Evolutionary conservation across 345 rosid species (phyloP).

Genomic region (Boechera retrofracta): DNA sequence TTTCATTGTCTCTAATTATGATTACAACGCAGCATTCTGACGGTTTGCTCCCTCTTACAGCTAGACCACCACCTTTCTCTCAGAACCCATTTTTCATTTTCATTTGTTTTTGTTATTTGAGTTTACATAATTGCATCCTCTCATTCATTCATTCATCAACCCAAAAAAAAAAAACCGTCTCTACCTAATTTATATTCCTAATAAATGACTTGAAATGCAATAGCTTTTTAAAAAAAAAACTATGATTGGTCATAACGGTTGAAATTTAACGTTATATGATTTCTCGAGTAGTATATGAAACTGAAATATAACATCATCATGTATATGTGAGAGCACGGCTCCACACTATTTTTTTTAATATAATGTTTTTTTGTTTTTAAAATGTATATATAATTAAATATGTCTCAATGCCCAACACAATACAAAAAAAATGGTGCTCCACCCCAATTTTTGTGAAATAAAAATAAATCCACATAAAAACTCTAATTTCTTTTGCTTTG

Average conservation of each 20-base stretch:
- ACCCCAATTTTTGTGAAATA: too few species aligned
- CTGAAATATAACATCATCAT: neutral
- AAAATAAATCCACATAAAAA: too few species aligned
- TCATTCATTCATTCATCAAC: slow-evolving; percentile 1
- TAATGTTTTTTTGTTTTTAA: too few species aligned
- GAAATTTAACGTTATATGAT: neutral
- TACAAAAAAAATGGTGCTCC: too few species aligned
- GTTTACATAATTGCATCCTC: neutral
- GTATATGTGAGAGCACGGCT: too few species aligned
- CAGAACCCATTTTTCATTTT: neutral
- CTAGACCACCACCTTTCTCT: slow-evolving; percentile 38
- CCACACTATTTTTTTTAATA: too few species aligned
- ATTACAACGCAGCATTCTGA: slow-evolving; percentile 50
- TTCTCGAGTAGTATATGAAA: slow-evolving; percentile 14
- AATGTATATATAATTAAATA: too few species aligned
- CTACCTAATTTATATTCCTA: slow-evolving; percentile 23
- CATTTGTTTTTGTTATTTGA: neutral
- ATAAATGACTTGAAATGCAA: slow-evolving; percentile 19
- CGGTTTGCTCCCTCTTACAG: slow-evolving; percentile 45
- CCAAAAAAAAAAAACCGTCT: slow-evolving; percentile 7
- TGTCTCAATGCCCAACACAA: too few species aligned
- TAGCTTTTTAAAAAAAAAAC: neutral
- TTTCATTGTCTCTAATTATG: slow-evolving; percentile 46
- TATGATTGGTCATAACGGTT: slow-evolving; percentile 24
- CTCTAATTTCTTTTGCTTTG: too few species aligned